phyloP scores from a whole-genome alignment of 129 eudicot species.

The Pittosporum tobira region DNA sequence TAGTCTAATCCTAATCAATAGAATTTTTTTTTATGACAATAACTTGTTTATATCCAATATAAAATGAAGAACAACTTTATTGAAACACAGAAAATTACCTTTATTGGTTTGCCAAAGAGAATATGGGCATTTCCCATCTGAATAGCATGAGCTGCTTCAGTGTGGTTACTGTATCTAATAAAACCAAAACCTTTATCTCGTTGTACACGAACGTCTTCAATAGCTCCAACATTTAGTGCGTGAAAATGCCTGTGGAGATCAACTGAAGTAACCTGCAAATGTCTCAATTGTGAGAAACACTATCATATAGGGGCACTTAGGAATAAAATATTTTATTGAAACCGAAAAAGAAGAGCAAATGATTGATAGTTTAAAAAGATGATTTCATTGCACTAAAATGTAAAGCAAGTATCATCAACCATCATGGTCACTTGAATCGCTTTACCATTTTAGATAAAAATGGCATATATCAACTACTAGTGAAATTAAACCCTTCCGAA shows the following conservation, averaged over 20 bases:
- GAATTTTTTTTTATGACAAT: too few relatives aligned
- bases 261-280: slow-evolving; percentile 63
- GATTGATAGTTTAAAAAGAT: too few relatives aligned
- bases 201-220: slow-evolving; percentile 80
- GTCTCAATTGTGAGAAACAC: neutral
- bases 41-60: too few relatives aligned
- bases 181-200: slow-evolving; percentile 81
- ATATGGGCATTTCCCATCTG: slow-evolving; percentile 54
- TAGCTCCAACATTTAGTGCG: slow-evolving; percentile 66
- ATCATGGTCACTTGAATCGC: too few relatives aligned
- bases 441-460: too few relatives aligned
- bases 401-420: too few relatives aligned
- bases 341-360: neutral
- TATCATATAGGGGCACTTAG: neutral
- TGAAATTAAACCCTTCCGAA: too few relatives aligned
- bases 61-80: neutral
- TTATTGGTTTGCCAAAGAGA: slow-evolving; percentile 62
- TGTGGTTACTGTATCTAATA: slow-evolving; percentile 57
- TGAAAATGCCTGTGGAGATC: slow-evolving; percentile 86
- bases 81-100: slow-evolving; percentile 29
- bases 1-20: too few relatives aligned
- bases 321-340: neutral
- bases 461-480: neutral
- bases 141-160: slow-evolving; percentile 77
- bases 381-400: too few relatives aligned